Evolutionary conservation across 768 basidiomycete species (phyloP).

Genomic region (Agaricus blazei): DNA sequence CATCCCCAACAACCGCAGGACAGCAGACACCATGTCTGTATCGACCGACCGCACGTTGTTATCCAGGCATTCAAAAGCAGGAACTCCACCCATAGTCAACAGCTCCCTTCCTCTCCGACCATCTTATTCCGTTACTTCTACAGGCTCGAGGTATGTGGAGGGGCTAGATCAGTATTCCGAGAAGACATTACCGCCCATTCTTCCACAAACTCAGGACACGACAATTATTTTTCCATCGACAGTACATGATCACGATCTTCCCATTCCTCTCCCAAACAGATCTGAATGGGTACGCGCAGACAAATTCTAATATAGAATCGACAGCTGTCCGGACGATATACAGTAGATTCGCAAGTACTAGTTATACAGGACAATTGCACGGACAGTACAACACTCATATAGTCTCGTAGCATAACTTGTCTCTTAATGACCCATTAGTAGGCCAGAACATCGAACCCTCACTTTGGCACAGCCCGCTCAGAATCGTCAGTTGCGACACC

Average conservation of each 20-base stretch:
- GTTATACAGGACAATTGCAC: background rate
- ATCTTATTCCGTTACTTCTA: slow-evolving; percentile 15
- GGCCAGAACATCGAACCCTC: background rate
- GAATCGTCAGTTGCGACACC: background rate
- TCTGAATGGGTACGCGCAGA: slow-evolving; percentile 53
- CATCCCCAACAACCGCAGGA: background rate
- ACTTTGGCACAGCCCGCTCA: background rate
- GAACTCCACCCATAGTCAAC: slow-evolving; percentile 13
- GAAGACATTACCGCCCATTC: background rate
- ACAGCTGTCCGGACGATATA: too few relatives aligned
- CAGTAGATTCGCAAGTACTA: background rate
- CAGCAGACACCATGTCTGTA: background rate
- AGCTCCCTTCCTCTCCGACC: slow-evolving; percentile 21
- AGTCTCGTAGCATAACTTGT: background rate
- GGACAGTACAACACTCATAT: background rate
- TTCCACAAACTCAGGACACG: background rate
- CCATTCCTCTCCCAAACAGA: slow-evolving; percentile 46
- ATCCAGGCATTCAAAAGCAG: background rate
- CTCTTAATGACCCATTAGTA: slow-evolving; percentile 3
- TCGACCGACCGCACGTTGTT: background rate
- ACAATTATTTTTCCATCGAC: slow-evolving; percentile 31
- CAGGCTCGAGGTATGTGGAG: slow-evolving; percentile 38
- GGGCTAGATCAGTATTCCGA: slow-evolving; percentile 17
- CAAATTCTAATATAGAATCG: background rate
- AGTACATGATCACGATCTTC: slow-evolving; percentile 44